Conservation (phyloP, 1,139 yeast species). For the Sugiyamaella pinicola region DNA sequence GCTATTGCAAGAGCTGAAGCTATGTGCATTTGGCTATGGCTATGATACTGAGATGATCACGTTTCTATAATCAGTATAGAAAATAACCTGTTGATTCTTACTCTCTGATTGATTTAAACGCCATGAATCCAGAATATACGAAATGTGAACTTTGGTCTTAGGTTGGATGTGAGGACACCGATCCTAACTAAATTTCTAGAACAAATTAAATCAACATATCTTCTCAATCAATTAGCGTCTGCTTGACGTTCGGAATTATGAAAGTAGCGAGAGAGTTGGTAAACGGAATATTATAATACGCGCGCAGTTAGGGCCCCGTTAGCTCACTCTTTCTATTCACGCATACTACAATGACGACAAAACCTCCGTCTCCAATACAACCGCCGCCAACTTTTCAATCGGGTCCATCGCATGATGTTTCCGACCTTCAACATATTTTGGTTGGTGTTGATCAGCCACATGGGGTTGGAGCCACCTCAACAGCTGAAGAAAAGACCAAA, state of each 20-base stretch:
- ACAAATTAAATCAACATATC: neutral
- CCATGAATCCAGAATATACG: no score
- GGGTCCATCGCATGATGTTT: conserved; percentile 17
- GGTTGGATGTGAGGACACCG: no score
- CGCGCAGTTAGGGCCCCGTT: neutral
- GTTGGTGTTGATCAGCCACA: conserved; percentile 14
- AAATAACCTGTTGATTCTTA: no score
- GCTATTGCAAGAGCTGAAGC: no score
- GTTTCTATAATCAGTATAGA: no score
- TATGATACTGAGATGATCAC: no score
- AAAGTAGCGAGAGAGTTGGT: neutral
- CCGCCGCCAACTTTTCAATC: conserved; percentile 13
- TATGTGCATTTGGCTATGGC: no score
- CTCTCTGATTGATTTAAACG: no score
- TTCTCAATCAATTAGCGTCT: neutral
- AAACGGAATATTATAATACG: no score
- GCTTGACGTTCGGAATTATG: neutral
- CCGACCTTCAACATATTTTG: conserved; percentile 8
- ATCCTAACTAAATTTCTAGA: no score
- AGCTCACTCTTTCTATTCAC: no score
- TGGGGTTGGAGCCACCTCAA: neutral
- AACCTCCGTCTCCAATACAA: conserved; percentile 14
- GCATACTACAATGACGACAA: conserved; percentile 13
- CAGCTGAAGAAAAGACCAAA: neutral
- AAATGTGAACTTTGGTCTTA: no score